phyloP scores from a whole-genome alignment of 1,284 basidiomycete genomes.

The Boletus putidus region DNA sequence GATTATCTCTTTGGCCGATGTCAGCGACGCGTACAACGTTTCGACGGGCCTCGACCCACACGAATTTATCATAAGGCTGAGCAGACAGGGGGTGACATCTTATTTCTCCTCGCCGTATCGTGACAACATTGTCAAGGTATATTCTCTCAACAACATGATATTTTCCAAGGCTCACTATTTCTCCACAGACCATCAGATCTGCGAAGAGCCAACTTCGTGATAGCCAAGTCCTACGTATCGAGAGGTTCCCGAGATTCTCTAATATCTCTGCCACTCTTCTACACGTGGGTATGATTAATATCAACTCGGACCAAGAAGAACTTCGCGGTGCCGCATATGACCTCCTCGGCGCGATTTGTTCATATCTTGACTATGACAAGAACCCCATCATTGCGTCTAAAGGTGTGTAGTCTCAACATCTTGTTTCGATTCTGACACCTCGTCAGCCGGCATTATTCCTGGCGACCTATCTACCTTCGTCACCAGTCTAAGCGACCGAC shows the following conservation, averaged over 20 bases:
- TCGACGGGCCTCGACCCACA: constrained; percentile 71
- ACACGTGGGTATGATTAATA: constrained; percentile 78
- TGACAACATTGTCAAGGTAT: constrained; percentile 75
- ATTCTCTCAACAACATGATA: background rate
- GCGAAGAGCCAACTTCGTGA: constrained; percentile 70
- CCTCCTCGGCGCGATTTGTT: constrained; percentile 74
- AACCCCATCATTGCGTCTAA: constrained; percentile 64
- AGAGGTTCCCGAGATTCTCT: constrained; percentile 73
- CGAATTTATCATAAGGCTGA: constrained; percentile 79
- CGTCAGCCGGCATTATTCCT: constrained; percentile 70
- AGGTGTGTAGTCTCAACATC: constrained; percentile 45
- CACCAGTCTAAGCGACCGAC: constrained; percentile 63
- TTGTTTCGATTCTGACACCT: constrained; percentile 15
- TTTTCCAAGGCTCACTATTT: background rate
- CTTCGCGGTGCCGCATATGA: constrained; percentile 78
- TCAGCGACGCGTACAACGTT: constrained; percentile 84
- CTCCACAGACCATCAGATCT: constrained; percentile 57
- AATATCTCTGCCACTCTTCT: constrained; percentile 83
- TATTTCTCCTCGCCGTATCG: constrained; percentile 69
- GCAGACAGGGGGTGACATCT: constrained; percentile 64
- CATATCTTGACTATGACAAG: constrained; percentile 76
- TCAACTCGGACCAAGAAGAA: constrained; percentile 70
- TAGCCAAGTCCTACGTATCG: constrained; percentile 54
- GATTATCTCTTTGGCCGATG: constrained; percentile 72
- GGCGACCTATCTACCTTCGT: constrained; percentile 68